Percentiles rank a stretch among this genome's conserved stretches.
Conservation (phyloP, 2,329 filamentous ascomycete genomes). For the Diaporthe capsici region DNA sequence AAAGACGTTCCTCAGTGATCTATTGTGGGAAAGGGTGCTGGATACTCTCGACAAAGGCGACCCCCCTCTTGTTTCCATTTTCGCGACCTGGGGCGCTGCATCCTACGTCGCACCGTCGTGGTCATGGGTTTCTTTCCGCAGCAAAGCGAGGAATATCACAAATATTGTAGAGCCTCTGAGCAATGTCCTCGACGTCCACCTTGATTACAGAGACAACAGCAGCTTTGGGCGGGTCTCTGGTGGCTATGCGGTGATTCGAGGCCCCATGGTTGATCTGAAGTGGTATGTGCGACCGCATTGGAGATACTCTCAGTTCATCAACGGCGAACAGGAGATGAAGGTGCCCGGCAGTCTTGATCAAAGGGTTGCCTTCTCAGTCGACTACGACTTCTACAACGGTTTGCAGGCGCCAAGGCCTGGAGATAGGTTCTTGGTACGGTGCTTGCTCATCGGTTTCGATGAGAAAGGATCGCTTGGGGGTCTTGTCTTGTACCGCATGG, state of each 20-base stretch:
- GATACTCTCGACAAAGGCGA: not conserved
- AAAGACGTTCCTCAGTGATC: slow-evolving; percentile 2
- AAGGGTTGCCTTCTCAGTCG: slow-evolving; percentile 8
- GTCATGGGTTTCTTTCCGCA: slow-evolving; percentile 9
- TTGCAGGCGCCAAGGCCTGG: not conserved
- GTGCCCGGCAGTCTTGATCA: not conserved
- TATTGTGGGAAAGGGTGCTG: slow-evolving; percentile 18
- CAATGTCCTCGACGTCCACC: not conserved
- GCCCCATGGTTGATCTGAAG: not conserved
- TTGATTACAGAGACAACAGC: slow-evolving; percentile 3
- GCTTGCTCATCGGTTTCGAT: not conserved
- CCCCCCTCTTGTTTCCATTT: not conserved
- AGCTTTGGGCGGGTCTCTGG: not conserved
- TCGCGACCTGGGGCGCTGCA: not conserved
- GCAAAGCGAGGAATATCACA: slow-evolving; percentile 15
- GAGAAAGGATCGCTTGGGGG: not conserved
- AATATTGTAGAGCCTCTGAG: slow-evolving; percentile 11
- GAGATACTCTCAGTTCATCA: slow-evolving; percentile 2
- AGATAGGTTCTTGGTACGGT: not conserved
- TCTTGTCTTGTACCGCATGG: not conserved
- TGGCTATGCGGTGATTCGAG: not conserved
- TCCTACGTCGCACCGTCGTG: slow-evolving; percentile 13
- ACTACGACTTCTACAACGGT: slow-evolving; percentile 16
- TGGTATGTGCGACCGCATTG: slow-evolving; percentile 17
- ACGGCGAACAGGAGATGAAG: slow-evolving; percentile 9